Conservation (phyloP, 2,329 filamentous ascomycete genomes). For the Fusarium guadeloupense region DNA sequence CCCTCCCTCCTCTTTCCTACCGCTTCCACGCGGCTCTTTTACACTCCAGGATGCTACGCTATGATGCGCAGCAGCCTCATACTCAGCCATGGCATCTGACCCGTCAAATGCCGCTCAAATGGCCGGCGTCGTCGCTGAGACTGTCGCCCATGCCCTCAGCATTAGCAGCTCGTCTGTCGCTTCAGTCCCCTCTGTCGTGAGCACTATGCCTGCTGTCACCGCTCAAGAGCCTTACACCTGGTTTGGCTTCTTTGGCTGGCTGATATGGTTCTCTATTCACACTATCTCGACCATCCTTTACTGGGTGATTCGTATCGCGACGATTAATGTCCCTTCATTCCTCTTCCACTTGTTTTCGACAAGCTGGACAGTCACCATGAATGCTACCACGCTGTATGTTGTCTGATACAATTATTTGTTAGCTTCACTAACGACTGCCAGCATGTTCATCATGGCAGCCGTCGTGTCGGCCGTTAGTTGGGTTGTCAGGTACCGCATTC, state of each 20-base stretch:
- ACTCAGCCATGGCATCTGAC: slow-evolving; percentile 54
- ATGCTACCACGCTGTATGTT: slow-evolving; percentile 89
- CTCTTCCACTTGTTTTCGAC: slow-evolving; percentile 91
- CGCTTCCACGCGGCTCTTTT: slow-evolving; percentile 37
- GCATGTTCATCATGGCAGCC: slow-evolving; percentile 78
- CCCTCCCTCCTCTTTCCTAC: slow-evolving; percentile 23
- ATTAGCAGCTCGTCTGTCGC: slow-evolving; percentile 47
- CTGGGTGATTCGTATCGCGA: slow-evolving; percentile 84
- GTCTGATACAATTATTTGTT: slow-evolving; percentile 3
- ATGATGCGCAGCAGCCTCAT: slow-evolving; percentile 42
- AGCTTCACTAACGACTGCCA: slow-evolving; percentile 45
- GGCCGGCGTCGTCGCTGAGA: slow-evolving; percentile 47
- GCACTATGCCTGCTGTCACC: slow-evolving; percentile 46
- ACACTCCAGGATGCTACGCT: slow-evolving; percentile 50
- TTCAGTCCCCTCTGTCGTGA: slow-evolving; percentile 53
- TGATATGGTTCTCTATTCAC: slow-evolving; percentile 65
- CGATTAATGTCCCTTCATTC: slow-evolving; percentile 88
- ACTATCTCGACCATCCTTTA: slow-evolving; percentile 70
- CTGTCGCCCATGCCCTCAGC: slow-evolving; percentile 46
- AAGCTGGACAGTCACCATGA: slow-evolving; percentile 97
- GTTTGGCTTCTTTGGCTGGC: slow-evolving; percentile 65
- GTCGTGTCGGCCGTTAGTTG: slow-evolving; percentile 88
- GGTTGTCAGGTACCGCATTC: slow-evolving; percentile 92
- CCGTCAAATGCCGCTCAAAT: slow-evolving; percentile 50
- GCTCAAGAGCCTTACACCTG: slow-evolving; percentile 59